These are phyloP conservation scores for Blastomyces gilchristii DNA, from an alignment of 2,329 filamentous ascomycete genomes.

Conservation along the genomic window DNA sequence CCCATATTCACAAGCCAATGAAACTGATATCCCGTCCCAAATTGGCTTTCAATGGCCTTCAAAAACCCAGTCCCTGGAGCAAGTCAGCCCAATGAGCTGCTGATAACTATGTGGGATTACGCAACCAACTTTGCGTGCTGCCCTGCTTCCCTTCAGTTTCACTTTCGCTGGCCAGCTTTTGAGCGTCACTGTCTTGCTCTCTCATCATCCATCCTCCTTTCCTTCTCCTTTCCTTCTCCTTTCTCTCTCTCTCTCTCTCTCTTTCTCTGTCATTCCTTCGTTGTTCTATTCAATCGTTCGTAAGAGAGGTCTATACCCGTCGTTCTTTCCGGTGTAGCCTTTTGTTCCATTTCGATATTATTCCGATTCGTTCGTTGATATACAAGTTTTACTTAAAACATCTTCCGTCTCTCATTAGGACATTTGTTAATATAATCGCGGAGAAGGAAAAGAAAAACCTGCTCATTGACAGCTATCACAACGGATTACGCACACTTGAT, in stretches of 20 bases:
- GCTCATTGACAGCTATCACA: neutral
- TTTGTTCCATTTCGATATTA: constrained; percentile 15
- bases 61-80: no score
- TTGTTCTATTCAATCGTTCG: neutral
- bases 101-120: neutral
- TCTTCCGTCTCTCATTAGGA: constrained; percentile 7
- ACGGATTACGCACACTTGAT: neutral
- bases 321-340: constrained; percentile 16
- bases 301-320: constrained; percentile 14
- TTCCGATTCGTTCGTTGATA: constrained; percentile 15
- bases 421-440: neutral
- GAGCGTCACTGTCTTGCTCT: neutral
- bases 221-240: no score
- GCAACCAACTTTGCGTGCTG: neutral
- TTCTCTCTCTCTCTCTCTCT: neutral
- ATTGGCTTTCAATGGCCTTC: neutral
- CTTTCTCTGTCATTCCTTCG: neutral
- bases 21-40: neutral
- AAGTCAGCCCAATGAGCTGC: neutral
- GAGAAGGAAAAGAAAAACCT: neutral
- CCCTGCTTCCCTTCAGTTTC: neutral
- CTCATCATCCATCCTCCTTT: no score
- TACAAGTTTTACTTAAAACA: constrained; percentile 6
- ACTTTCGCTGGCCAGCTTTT: neutral
- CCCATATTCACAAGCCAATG: neutral